A percentile compares a stretch with the other conserved stretches of the same genome.
phyloP scores from a whole-genome alignment of 2,329 filamentous ascomycete genomes.

The Plenodomus lindquistii region DNA sequence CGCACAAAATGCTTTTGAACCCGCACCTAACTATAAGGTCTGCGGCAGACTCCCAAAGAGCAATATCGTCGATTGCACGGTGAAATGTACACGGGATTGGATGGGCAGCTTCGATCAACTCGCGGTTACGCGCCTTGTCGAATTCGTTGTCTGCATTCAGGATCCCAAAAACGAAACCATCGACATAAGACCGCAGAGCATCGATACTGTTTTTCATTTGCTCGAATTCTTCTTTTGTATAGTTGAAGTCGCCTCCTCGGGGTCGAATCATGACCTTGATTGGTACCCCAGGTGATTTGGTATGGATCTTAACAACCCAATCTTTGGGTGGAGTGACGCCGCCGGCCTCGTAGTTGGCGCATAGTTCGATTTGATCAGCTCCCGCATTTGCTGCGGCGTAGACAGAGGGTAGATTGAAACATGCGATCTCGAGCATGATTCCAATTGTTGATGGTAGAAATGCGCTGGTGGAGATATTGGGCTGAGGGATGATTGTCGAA shows the following conservation, averaged over 20 bases:
- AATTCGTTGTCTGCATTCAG: constrained; percentile 41
- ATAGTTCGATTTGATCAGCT: constrained; percentile 58
- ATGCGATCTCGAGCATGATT: constrained; percentile 57
- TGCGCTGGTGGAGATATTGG: background rate
- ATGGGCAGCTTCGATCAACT: constrained; percentile 49
- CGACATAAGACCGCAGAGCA: constrained; percentile 42
- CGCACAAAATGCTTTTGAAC: constrained; percentile 55
- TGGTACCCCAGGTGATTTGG: constrained; percentile 41
- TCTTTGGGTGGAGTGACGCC: constrained; percentile 48
- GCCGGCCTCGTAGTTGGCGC: constrained; percentile 46
- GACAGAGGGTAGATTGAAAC: constrained; percentile 52
- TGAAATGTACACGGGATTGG: constrained; percentile 59
- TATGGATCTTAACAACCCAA: constrained; percentile 25
- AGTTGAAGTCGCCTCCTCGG: constrained; percentile 52
- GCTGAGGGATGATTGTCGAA: background rate
- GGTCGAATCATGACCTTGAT: constrained; percentile 60
- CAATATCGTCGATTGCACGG: constrained; percentile 55
- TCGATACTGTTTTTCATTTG: constrained; percentile 50
- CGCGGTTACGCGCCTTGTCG: constrained; percentile 47
- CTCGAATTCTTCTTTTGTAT: constrained; percentile 47
- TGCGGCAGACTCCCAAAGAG: constrained; percentile 34
- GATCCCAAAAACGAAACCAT: constrained; percentile 59
- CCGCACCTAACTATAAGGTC: constrained; percentile 49
- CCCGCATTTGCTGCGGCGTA: constrained; percentile 48
- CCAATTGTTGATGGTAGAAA: background rate